phyloP scores from a whole-genome alignment of 2,329 filamentous ascomycete species.

The Trichoderma breve region DNA sequence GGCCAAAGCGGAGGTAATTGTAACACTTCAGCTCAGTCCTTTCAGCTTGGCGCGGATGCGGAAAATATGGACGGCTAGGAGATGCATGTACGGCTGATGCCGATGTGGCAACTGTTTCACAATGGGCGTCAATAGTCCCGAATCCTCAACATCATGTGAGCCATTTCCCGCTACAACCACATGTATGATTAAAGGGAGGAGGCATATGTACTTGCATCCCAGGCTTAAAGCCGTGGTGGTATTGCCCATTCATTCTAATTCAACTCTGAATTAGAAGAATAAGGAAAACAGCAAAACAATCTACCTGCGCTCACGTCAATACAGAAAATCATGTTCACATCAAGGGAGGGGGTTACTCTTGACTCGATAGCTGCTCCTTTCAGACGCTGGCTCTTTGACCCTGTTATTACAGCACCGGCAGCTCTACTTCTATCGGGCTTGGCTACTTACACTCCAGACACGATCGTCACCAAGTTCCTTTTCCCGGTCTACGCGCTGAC shows the following conservation, averaged over 20 bases:
- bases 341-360: constrained; percentile 29
- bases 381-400: constrained; percentile 25
- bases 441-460: not conserved
- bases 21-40: not conserved
- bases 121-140: not conserved
- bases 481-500: constrained; percentile 18
- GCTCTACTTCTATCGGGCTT: constrained; percentile 20
- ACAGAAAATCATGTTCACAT: constrained; percentile 21
- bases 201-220: not conserved
- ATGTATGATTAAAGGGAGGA: not conserved
- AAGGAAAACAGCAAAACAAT: not conserved
- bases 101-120: not conserved
- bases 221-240: not conserved
- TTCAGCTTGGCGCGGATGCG: not conserved
- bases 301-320: not conserved
- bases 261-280: not conserved
- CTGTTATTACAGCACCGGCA: constrained; percentile 22
- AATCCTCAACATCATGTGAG: not conserved
- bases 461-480: not conserved
- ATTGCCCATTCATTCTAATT: not conserved
- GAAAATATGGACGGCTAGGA: not conserved
- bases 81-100: not conserved
- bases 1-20: not conserved
- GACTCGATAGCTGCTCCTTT: constrained; percentile 25
- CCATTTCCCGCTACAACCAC: not conserved